A percentile compares a stretch with the other conserved stretches of the same genome.
phyloP scores from a whole-genome alignment of 2,329 filamentous ascomycete genomes.

The Microthyrium microscopicum region DNA sequence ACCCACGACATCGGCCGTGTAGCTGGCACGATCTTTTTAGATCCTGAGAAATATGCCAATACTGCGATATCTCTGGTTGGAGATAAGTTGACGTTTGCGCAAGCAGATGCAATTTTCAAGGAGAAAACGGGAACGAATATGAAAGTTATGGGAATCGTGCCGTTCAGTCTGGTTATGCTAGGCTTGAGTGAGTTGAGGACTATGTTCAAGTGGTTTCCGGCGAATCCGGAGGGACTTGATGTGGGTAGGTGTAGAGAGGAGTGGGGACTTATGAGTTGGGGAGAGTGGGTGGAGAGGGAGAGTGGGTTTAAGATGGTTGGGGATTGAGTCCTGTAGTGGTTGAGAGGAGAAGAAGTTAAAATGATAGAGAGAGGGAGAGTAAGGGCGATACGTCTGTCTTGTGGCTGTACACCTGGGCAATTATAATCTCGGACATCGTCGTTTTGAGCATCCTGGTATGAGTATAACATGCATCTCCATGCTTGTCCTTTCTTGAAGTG shows the following conservation, averaged over 20 bases:
- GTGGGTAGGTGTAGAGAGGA: not conserved
- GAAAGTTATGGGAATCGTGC: not conserved
- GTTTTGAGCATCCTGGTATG: too few relatives aligned
- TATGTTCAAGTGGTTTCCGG: slow-evolving; percentile 3
- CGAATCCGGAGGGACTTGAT: not conserved
- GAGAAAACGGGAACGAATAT: not conserved
- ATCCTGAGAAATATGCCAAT: not conserved
- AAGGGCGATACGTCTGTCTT: too few relatives aligned
- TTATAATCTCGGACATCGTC: too few relatives aligned
- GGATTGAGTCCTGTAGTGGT: too few relatives aligned
- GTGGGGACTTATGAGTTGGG: slow-evolving; percentile 2
- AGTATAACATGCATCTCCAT: too few relatives aligned
- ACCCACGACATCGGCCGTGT: not conserved
- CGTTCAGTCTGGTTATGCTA: not conserved
- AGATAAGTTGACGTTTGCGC: not conserved
- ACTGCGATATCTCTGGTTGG: slow-evolving; percentile 1
- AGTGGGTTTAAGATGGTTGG: not conserved
- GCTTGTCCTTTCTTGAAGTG: too few relatives aligned
- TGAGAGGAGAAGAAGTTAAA: too few relatives aligned
- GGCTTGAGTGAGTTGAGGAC: not conserved
- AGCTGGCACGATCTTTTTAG: not conserved
- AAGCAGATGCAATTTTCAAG: not conserved
- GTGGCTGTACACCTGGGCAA: too few relatives aligned
- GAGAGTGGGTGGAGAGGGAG: slow-evolving; percentile 1
- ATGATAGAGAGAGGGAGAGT: too few relatives aligned